These are phyloP conservation scores for Venturia carpophila DNA, from an alignment of 2,329 filamentous ascomycete genomes.

Conservation along the genomic window DNA sequence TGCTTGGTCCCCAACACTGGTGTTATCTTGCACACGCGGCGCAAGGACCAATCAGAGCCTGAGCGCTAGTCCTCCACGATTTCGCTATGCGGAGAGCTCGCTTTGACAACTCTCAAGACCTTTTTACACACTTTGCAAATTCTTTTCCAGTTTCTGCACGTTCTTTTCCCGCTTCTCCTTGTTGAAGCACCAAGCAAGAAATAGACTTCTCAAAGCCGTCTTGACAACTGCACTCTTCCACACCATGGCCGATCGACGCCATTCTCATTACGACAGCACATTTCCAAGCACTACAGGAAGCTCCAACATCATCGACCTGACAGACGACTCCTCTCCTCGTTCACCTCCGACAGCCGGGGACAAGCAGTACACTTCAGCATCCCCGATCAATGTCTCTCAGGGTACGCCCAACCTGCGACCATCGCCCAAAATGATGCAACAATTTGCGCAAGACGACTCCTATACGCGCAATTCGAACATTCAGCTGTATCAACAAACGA, in stretches of 20 bases:
- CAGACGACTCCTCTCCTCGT: not conserved
- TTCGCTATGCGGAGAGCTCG: not conserved
- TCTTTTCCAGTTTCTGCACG: not conserved
- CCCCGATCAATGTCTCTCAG: not conserved
- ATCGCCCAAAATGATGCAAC: not conserved
- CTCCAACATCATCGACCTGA: not conserved
- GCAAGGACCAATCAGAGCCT: not conserved
- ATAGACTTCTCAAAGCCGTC: not conserved
- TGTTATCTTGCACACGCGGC: not conserved
- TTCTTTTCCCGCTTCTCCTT: not conserved
- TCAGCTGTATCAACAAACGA: not conserved
- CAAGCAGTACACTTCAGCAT: not conserved
- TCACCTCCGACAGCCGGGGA: not conserved
- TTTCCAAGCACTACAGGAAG: not conserved
- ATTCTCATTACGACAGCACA: not conserved
- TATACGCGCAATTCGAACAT: not conserved
- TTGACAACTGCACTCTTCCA: not conserved
- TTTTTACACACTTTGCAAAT: not conserved
- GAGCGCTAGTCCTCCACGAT: not conserved
- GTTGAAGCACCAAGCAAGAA: not conserved
- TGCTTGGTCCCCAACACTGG: not conserved
- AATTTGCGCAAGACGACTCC: not conserved
- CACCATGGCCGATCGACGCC: not conserved
- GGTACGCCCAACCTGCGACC: not conserved
- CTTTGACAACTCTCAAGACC: not conserved